phyloP scores from a whole-genome alignment of 495 filamentous ascomycete species.

The Penicillium chermesinum region DNA sequence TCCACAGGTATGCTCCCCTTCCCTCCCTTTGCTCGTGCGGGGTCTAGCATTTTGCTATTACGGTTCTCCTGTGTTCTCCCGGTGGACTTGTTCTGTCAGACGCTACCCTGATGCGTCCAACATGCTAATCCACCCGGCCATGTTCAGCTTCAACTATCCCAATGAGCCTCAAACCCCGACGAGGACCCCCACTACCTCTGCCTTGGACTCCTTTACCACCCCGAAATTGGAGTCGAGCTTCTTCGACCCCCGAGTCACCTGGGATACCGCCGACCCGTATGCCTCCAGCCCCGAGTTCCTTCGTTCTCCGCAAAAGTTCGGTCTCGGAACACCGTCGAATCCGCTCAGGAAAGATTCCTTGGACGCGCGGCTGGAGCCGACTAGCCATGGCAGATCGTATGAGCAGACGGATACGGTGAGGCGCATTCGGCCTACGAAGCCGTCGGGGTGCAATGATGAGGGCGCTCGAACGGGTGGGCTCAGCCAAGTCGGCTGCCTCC shows the following conservation, averaged over 20 bases:
- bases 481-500: slow-evolving; percentile 47
- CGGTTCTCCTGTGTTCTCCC: not conserved
- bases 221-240: slow-evolving; percentile 56
- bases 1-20: slow-evolving; percentile 58
- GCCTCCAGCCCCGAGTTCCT: slow-evolving; percentile 50
- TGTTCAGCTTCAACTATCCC: slow-evolving; percentile 68
- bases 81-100: too few relatives aligned
- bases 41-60: slow-evolving; percentile 9
- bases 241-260: slow-evolving; percentile 48
- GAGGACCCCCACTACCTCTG: slow-evolving; percentile 62
- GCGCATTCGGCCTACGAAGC: slow-evolving; percentile 36
- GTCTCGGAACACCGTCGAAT: slow-evolving; percentile 30
- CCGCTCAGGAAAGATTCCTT: slow-evolving; percentile 33
- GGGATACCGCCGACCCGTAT: slow-evolving; percentile 50
- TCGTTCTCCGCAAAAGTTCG: slow-evolving; percentile 45
- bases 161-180: slow-evolving; percentile 74
- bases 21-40: slow-evolving; percentile 19
- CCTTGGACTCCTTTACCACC: slow-evolving; percentile 63
- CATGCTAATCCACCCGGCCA: slow-evolving; percentile 36
- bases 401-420: slow-evolving; percentile 41
- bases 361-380: not conserved
- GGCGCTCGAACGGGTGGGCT: slow-evolving; percentile 34
- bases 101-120: slow-evolving; percentile 10
- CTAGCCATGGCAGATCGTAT: slow-evolving; percentile 39
- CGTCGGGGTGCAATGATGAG: slow-evolving; percentile 30